Evolutionary conservation across 2,329 filamentous ascomycete genomes (phyloP), one percentile per base, ranked within the genome.

Genomic region (Thermoascus crustaceus): DNA sequence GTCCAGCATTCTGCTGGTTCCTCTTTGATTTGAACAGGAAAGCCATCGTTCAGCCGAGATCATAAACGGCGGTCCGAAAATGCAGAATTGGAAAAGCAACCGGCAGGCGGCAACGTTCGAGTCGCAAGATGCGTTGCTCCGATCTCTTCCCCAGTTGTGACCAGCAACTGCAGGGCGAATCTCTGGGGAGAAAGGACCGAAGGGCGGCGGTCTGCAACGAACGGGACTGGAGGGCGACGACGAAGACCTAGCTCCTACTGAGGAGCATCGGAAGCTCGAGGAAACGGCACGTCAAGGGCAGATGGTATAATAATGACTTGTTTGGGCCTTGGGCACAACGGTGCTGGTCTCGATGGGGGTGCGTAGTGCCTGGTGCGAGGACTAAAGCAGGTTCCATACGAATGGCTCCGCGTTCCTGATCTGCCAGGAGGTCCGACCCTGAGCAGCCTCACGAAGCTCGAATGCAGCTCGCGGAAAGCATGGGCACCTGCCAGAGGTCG

Each of bases 21-120:
- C 85, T 86, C 66, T 86, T 87, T 38, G 80, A 84, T 61, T 85
- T 85, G 69, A 87, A 87, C 43, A 87, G 72, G 62, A 87, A 87
- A 47, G 82, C 79, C 82, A 87, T 87, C 62, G 61, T 70, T 32
- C 16, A 29, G 26, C 9, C 18, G 18, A 29, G 26, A 17, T 29
- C 26, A 17, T 29, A 29, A 29, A 29, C 26, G 26, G 26, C 18
- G 14, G 26, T 29, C 26, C 18, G 18, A 29, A 29, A 29, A n/a
- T n/a, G n/a, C n/a, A n/a, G n/a, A n/a, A n/a, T n/a, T n/a, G n/a
- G n/a, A n/a, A 13, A 17, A 29, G 26, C 16, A 17, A 29, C 26
- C 18, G 26, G 14, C 16, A 29, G 26, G 26, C 26, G n/a, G 26
- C 26, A 29, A 29, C 18, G n/a, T n/a, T n/a, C n/a, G 26, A 17